phyloP scores from a whole-genome alignment of 495 filamentous ascomycete genomes.

The Xylaria sp. region DNA sequence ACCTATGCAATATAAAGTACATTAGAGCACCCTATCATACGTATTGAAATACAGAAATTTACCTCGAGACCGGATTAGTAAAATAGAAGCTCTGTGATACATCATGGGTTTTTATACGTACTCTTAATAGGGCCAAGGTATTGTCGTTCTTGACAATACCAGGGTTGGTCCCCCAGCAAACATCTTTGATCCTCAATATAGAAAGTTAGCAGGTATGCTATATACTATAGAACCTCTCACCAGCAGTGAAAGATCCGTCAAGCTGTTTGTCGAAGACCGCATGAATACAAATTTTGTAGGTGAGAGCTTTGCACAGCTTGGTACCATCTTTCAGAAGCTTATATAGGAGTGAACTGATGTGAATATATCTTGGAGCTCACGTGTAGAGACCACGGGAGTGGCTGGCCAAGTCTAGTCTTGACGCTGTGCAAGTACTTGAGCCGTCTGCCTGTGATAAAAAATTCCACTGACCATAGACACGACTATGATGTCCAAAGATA shows the following conservation, averaged over 20 bases:
- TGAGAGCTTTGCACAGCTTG: not conserved
- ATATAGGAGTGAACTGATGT: not conserved
- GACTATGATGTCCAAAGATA: not conserved
- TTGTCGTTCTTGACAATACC: not conserved
- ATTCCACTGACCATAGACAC: not conserved
- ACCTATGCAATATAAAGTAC: not conserved
- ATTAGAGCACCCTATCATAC: not conserved
- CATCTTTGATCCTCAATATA: too few relatives aligned
- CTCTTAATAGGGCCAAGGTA: too few relatives aligned
- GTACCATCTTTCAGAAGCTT: not conserved
- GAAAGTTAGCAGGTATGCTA: too few relatives aligned
- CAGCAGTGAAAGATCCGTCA: too few relatives aligned
- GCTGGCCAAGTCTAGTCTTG: not conserved
- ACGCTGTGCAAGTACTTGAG: not conserved
- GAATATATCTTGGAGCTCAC: not conserved
- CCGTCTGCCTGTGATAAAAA: not conserved
- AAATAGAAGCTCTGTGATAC: too few relatives aligned
- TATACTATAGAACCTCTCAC: too few relatives aligned
- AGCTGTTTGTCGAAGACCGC: not conserved
- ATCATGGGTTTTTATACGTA: too few relatives aligned
- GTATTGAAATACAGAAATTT: too few relatives aligned
- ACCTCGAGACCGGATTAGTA: too few relatives aligned
- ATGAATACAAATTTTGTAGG: not conserved
- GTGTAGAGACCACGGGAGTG: not conserved
- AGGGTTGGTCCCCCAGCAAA: too few relatives aligned